Base-by-base conservation (phyloP, 306 rosid genomes). In the Pueraria montana region DNA sequence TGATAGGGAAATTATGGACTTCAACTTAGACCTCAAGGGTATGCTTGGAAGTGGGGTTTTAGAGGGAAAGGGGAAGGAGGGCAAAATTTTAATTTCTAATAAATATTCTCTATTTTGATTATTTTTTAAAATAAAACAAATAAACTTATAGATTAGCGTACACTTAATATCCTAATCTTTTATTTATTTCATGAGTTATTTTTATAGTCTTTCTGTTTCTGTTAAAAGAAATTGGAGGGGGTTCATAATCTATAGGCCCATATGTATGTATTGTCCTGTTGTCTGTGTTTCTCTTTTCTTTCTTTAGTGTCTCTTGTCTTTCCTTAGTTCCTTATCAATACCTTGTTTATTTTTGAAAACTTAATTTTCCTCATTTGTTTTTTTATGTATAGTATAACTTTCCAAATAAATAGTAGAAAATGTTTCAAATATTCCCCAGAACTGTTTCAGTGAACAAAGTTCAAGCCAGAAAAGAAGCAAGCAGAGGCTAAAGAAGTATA, bases 361-460 rank as follows among this genome's bases (percentile, higher is more conserved):
- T 55, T 52, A 0, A 23, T 58, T 58, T 56, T 58, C 64, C 65
- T 32, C 27, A 5, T 34, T 26, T 63, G 2, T 3, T 21, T 38
- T 56, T 11, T 18, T 17, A 1, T 53, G 27, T 20, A 48, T 27
- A 62, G 59, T 21, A 12, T 79, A 30, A 32, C 20, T 69, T 55
- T 53, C 69, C 68, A 67, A 50, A 67, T 68, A 68, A 79, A 24
- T 36, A 53, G 40, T 46, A 53, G 67, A 68, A 52, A 68, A 79
- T 38, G 62, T 45, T 38, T 59, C 52, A 56, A 27, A 42, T 80
- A 27, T 34, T 49, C 74, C 12, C 11, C 3, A 5, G 40, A 48
- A 49, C 16, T 67, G 56, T 38, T 50, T 67, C 30, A 49, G 32
- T 7, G 27, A 36, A 61, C 26, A 26, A 77, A 24, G 82, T 30